Percentiles rank a stretch among this genome's conserved stretches.
phyloP scores from a whole-genome alignment of 345 rosid species.

The Lepidium sativum region DNA sequence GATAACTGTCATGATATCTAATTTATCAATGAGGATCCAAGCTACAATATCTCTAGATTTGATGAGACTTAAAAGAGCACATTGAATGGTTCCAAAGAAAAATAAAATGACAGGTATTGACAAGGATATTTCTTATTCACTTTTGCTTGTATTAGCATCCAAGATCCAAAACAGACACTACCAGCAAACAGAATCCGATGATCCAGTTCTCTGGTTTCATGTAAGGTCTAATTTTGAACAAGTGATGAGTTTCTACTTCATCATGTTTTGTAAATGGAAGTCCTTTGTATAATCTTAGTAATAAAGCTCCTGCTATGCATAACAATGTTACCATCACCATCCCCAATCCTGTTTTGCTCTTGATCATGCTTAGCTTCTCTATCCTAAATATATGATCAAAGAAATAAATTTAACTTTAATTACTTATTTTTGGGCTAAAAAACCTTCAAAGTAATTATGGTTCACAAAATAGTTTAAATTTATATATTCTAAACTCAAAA shows the following conservation, averaged over 20 bases:
- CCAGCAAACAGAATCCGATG: conserved; percentile 25
- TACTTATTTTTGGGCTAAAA: too few relatives aligned
- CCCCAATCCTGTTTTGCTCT: conserved; percentile 37
- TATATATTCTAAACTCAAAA: too few relatives aligned
- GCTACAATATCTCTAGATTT: conserved; percentile 17
- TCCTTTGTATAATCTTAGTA: conserved; percentile 47
- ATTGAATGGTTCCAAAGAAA: conserved; percentile 28
- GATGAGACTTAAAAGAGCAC: conserved; percentile 29
- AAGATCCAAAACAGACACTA: conserved; percentile 22
- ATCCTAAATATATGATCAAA: conserved; percentile 17
- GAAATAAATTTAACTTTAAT: not conserved
- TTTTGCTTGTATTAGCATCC: conserved; percentile 31
- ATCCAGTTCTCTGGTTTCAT: conserved; percentile 24
- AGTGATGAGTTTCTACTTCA: not conserved
- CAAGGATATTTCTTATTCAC: conserved; percentile 26
- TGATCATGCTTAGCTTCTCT: conserved; percentile 40
- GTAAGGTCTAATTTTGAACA: not conserved
- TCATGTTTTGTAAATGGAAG: conserved; percentile 25
- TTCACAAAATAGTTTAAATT: too few relatives aligned
- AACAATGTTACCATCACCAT: too few relatives aligned
- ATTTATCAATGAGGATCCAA: conserved; percentile 25
- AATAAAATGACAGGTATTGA: conserved; percentile 24
- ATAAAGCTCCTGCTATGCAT: too few relatives aligned
- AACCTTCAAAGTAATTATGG: too few relatives aligned
- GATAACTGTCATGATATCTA: conserved; percentile 24